These are phyloP conservation scores for Dictyostelium firmibasis DNA, from an alignment of 78 protist genomes.

Conservation along the genomic window DNA sequence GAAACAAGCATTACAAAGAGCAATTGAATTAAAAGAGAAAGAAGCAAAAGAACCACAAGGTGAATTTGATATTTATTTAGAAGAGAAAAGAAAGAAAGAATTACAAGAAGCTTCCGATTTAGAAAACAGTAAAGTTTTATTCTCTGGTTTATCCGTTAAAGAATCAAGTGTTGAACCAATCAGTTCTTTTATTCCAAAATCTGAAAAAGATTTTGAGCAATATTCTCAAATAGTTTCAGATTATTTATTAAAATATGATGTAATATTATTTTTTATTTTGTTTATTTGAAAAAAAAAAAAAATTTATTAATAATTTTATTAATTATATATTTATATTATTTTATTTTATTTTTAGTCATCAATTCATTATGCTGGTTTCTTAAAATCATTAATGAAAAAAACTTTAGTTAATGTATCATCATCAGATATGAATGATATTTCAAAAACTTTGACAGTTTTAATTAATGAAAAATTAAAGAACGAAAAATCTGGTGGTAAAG, in stretches of 20 bases:
- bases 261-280: neutral
- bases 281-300: neutral
- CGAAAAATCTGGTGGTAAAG: constrained; percentile 30
- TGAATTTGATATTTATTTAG: constrained; percentile 46
- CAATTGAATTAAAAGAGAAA: constrained; percentile 36
- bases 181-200: neutral
- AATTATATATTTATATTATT: neutral
- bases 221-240: constrained; percentile 34
- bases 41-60: neutral
- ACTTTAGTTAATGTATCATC: constrained; percentile 12
- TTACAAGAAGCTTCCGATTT: constrained; percentile 65
- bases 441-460: constrained; percentile 37
- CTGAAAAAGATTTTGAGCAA: constrained; percentile 58
- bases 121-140: constrained; percentile 5
- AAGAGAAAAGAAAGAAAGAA: constrained; percentile 42
- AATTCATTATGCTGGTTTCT: constrained; percentile 3
- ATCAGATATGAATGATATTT: constrained; percentile 18
- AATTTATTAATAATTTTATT: neutral
- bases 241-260: constrained; percentile 48
- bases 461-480: constrained; percentile 45
- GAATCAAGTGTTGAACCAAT: neutral
- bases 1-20: constrained; percentile 24
- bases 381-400: constrained; percentile 19
- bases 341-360: constrained; percentile 22
- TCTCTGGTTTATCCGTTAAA: constrained; percentile 17